Evolutionary conservation across 768 basidiomycete genomes (phyloP), one percentile per base, ranked within the genome.

Genomic region (Pilatotrama ljubarskyi): DNA sequence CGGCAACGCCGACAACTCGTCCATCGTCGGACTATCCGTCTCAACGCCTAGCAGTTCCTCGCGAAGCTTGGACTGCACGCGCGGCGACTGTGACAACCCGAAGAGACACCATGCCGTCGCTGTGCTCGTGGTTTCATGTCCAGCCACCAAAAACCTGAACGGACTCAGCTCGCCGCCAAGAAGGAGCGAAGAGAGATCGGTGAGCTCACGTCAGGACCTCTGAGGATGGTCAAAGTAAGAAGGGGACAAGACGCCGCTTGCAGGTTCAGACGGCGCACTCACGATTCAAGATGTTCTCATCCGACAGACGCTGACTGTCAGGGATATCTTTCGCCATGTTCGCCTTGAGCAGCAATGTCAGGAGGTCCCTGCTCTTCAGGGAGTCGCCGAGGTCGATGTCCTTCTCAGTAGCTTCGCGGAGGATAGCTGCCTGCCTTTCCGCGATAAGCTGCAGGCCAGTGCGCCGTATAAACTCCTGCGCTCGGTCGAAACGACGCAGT

Each of bases 321-420:
- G 81, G 80, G 5, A 85, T 64, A 65, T 90, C 84, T 0, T 78
- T 81, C 1, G 83, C 79, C 74, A 86, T 80, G 66, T 89, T 90
- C 6, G 87, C 86, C 59, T 78, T 77, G 38, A 89, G 73, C 3
- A 90, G 73, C 26, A 87, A 10, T 6, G 55, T 57, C 15, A 57
- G 40, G 4, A 57, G 38, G 37, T 57, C 55, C 10, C 62, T 26
- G 11, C 62, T 51, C 15, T 54, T 57, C 49, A 63, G 13, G 10
- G 41, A 37, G 29, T 49, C 17, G 11, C 54, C 44, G 13, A 55
- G 5, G 14, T 29, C 47, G 4, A 2, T n/a, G 40, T 47, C 38
- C 47, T 73, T 81, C 10, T 87, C 83, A 10, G 38, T 41, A 1
- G 47, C 11, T 0, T 41, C 36, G 13, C 18, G 55, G 18, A 32